Conservation (phyloP, 345 rosid genomes). For the Brassica juncea region DNA sequence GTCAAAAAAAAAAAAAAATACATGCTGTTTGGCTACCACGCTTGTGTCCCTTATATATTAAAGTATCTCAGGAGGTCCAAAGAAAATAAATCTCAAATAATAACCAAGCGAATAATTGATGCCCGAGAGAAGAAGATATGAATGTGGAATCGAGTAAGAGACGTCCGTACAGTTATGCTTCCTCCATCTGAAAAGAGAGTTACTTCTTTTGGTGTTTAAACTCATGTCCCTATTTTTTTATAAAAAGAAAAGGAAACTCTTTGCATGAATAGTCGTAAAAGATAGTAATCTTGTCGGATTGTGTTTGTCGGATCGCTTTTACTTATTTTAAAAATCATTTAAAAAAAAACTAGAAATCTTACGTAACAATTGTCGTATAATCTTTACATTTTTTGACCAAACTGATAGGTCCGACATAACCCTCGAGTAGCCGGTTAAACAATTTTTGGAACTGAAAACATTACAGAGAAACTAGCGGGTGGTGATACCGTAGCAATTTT, state of each 20-base stretch:
- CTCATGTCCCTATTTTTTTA: conserved; percentile 19
- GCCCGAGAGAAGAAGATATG: conserved; percentile 2
- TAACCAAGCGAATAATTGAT: background rate
- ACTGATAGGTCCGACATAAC: conserved; percentile 1
- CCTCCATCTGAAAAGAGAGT: conserved; percentile 34
- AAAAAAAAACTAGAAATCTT: background rate
- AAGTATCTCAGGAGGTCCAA: conserved; percentile 3
- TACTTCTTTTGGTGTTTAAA: conserved; percentile 38
- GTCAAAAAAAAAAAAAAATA: background rate
- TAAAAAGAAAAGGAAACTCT: conserved; percentile 13
- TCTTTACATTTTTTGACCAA: conserved; percentile 1
- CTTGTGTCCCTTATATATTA: conserved; percentile 12
- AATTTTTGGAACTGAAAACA: background rate
- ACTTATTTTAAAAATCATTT: too few relatives aligned
- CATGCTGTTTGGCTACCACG: conserved; percentile 37
- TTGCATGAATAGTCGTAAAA: conserved; percentile 39
- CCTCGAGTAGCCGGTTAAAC: background rate
- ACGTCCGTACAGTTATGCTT: conserved; percentile 38
- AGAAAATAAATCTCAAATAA: background rate
- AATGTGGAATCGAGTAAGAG: conserved; percentile 24
- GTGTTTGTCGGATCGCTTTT: conserved; percentile 42
- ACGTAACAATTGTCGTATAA: conserved; percentile 18
- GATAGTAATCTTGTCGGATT: conserved; percentile 42
- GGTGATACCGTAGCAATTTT: background rate
- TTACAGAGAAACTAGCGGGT: background rate